Evolutionary conservation across 179 eudicot species (phyloP).

Genomic region (Actinidia arguta): DNA sequence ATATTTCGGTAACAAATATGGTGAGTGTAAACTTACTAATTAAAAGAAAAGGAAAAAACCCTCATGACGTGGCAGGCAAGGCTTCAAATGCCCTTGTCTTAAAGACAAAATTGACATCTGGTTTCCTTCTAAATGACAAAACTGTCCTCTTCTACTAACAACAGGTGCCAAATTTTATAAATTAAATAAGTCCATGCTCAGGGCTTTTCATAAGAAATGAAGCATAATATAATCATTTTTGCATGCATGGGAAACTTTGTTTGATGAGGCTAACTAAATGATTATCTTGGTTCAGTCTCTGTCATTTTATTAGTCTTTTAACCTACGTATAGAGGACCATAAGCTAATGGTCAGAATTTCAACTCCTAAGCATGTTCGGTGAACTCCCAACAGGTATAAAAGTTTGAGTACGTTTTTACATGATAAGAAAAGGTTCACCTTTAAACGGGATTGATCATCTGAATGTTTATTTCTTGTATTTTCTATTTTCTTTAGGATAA

Average conservation of each 20-base stretch:
- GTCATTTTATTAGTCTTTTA: too few species aligned
- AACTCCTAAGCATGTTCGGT: too few species aligned
- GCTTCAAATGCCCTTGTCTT: background rate
- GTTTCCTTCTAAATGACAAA: background rate
- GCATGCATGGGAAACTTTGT: background rate
- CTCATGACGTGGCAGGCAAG: background rate
- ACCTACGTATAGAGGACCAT: too few species aligned
- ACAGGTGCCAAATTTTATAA: too few species aligned
- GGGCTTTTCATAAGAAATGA: background rate
- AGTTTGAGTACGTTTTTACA: too few species aligned
- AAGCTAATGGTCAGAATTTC: too few species aligned
- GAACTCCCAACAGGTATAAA: too few species aligned
- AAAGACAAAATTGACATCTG: background rate
- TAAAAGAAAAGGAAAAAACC: background rate
- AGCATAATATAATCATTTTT: background rate
- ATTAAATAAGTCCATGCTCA: background rate
- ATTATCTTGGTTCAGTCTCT: too few species aligned
- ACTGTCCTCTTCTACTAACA: background rate
- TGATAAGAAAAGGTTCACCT: too few species aligned
- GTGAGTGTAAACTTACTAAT: background rate
- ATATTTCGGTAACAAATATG: background rate
- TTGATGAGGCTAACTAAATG: constrained; percentile 1
- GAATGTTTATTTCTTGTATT: too few species aligned
- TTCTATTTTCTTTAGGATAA: too few species aligned
- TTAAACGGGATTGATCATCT: too few species aligned